Evolutionary conservation across 768 basidiomycete species (phyloP), one percentile per base, ranked within the genome.

Genomic region (Podaxis sp.): DNA sequence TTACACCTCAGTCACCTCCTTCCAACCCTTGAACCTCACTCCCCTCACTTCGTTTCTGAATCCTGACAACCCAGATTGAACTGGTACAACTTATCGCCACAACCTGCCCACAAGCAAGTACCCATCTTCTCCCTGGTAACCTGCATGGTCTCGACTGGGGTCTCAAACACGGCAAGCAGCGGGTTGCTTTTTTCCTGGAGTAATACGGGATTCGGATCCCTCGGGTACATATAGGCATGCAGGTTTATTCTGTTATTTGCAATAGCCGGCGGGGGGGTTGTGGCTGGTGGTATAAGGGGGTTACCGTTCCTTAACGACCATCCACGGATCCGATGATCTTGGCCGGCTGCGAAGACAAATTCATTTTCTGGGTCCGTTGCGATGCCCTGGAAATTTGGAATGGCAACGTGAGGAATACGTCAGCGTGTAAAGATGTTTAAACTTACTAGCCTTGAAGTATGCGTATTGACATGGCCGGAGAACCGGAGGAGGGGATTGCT

Each of bases 321-420:
- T 2, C 80, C 82, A 24, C 88, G 84, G 62, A 92, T 80, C 36
- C 78, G 79, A 47, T 74, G 65, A 71, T 93, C 90, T 64, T 85
- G 81, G 9, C 90, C 90, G 0, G 87, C 87, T 8, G 87, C 86
- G 63, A 90, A 90, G 17, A 93, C 68, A 55, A 87, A 81, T 29
- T 83, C 76, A 53, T 87, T 78, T 7, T 71, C 64, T 0, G 85
- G 81, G 65, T 91, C 89, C 17, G 84, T 68, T 1, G 82, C 75
- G 5, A 90, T 76, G 4, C 89, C 89, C 90, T 92, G 66, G 19
- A 24, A 36, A 7, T 27, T 51, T 52, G 6, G 37, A 49, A 3
- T 46, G 22, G 55, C 58, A 25, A 3, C n/a, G n/a, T 11, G 65
- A 58, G 37, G 29, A 69, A 17, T 43, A 64, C 53, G 19, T 29